phyloP scores from a whole-genome alignment of 1,139 yeast species.

The Hyphopichia burtonii region DNA sequence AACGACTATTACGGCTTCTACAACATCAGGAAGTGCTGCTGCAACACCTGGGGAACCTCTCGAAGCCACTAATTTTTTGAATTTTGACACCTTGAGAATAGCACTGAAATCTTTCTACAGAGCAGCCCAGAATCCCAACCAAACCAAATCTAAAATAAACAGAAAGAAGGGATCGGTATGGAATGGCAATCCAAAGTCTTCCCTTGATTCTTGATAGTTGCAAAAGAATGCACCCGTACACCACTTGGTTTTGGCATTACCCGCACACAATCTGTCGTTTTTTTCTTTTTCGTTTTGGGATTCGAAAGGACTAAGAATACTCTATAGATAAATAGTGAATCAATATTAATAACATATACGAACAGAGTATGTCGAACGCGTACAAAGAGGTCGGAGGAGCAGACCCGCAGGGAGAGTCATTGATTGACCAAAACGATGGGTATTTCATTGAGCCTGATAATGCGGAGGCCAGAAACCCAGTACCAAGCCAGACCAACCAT shows the following conservation, averaged over 20 bases:
- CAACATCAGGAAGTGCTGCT: neutral
- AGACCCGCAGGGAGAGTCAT: conserved; percentile 6
- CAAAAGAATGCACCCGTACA: neutral
- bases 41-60: neutral
- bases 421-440: conserved; percentile 15
- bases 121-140: conserved; percentile 1
- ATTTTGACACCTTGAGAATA: conserved; percentile 7
- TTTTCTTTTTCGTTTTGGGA: too few species aligned
- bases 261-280: neutral
- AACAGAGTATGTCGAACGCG: conserved; percentile 5
- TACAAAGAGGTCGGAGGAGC: conserved; percentile 7
- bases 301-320: too few species aligned
- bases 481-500: neutral
- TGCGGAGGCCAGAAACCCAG: neutral
- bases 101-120: conserved; percentile 6
- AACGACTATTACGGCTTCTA: conserved; percentile 1
- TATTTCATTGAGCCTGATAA: conserved; percentile 5
- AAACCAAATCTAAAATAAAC: neutral
- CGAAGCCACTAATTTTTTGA: neutral
- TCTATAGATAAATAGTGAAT: too few species aligned
- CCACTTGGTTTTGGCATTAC: neutral
- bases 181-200: neutral
- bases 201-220: neutral
- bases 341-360: too few species aligned
- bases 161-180: conserved; percentile 1